Base-by-base conservation (phyloP, 345 rosid genomes). In the Citrus sinensis region DNA sequence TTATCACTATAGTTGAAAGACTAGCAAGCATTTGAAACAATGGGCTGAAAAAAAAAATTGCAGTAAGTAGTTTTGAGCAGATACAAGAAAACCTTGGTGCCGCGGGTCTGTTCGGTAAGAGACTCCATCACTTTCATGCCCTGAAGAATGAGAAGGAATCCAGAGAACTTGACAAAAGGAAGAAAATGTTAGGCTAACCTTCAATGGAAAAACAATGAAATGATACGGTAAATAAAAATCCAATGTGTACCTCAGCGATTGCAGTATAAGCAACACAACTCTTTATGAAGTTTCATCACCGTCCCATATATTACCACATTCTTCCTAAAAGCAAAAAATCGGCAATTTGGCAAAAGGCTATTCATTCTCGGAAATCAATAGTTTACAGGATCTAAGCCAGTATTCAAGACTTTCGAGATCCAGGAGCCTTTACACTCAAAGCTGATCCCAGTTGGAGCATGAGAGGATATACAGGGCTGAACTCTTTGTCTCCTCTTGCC, bases 401-500 rank as follows among this genome's bases (percentile, higher is more conserved):
- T 30, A 66, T 65, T 46, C 54, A 80, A 22, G 71, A 76, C 70
- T 79, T 78, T 72, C 80, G 69, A 27, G 74, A 61, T 71, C 72
- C 54, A 71, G 76, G 65, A 39, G 82, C 67, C 73, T 81, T 85
- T 74, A 86, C 89, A n/a, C 84, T 85, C 79, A 90, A 83, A n/a
- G 94, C 89, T 0, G 96, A 93, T 17, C 98, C 98, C 34, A 97
- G 77, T 59, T 86, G 93, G 80, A 90, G 90, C 99, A 97, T 97
- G 32, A 97, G 91, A 66, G 97, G 96, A 83, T 97, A 97, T 13
- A 94, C 98, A 62, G 98, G 98, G 77, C 93, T 93, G 66, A 97
- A 97, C 83, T 97, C 99, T 86, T 94, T 97, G 82, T 97, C 99
- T 16, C 98, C 98, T 88, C 98, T 93, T 55, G 90, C 86, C 85